Evolutionary conservation across 2,329 filamentous ascomycete species (phyloP), one percentile per base, ranked within the genome.

Genomic region (Beauveria asiatica): DNA sequence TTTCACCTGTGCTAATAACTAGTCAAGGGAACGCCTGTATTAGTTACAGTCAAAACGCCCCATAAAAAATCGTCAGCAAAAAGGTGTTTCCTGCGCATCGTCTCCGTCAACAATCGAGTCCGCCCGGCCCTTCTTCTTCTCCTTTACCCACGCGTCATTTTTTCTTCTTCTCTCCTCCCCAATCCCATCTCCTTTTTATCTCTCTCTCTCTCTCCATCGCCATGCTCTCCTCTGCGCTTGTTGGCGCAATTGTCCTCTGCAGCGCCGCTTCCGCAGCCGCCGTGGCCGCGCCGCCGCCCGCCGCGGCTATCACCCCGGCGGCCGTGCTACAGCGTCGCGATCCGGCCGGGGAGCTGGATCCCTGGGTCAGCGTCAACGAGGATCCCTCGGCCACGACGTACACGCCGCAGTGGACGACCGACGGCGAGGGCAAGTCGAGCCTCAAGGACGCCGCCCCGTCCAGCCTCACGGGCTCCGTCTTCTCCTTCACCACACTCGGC

Each of bases 291-390:
- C 46, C 46, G 6, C 30, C 46, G n/a, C 45, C 57, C 4, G 19
- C 33, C 8, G 21, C 57, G 2, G 33, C 17, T 17, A 53, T 54
- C 8, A 56, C 60, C 23, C 60, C 54, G n/a, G 48, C 53, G 16
- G 33, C 55, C 59, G 62, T 65, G 61, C 56, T 57, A 57, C 48
- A 64, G 25, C 57, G 62, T 52, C 59, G 69, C 33, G 64, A 66
- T 60, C 65, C 68, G 50, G 65, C 70, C 51, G 68, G 68, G n/a
- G 69, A 72, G 46, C 75, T 76, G 6, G 75, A 75, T 21, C 73
- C 76, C 39, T 84, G 82, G 82, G 78, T 83, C 51, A 75, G 73
- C 4, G 77, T 84, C 62, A 73, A 78, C 67, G 73, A 76, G 55
- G 73, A 78, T 48, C 78, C 78, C 65, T 70, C 70, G 39, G 75